A percentile compares a stretch with the other conserved stretches of the same genome.
These are phyloP conservation scores for Penicillium paneum DNA, from an alignment of 2,329 filamentous ascomycete genomes.

Conservation along the genomic window DNA sequence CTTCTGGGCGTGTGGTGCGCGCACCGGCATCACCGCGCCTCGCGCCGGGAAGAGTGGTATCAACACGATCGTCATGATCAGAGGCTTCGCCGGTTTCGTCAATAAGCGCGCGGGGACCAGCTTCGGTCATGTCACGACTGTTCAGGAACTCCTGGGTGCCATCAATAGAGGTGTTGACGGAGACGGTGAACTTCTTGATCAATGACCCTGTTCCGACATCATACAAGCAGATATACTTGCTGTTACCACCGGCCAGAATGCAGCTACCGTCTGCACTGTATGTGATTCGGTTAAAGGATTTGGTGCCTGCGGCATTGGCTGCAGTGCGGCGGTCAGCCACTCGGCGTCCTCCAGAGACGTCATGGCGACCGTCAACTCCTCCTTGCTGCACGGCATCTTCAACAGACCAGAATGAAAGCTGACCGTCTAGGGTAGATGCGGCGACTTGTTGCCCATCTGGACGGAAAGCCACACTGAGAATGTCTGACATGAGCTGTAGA, in stretches of 20 bases:
- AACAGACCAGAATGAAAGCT: slow-evolving; percentile 92
- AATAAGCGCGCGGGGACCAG: slow-evolving; percentile 76
- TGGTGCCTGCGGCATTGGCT: slow-evolving; percentile 84
- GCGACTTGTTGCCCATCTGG: slow-evolving; percentile 90
- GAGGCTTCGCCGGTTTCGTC: slow-evolving; percentile 86
- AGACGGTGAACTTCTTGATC: slow-evolving; percentile 93
- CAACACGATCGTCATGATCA: slow-evolving; percentile 79
- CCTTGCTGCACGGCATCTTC: slow-evolving; percentile 81
- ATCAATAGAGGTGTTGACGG: slow-evolving; percentile 89
- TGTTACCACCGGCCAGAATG: slow-evolving; percentile 86
- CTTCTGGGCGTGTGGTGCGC: slow-evolving; percentile 72
- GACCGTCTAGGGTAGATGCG: slow-evolving; percentile 87
- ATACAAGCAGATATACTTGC: slow-evolving; percentile 98
- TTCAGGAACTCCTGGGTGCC: slow-evolving; percentile 97
- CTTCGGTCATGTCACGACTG: slow-evolving; percentile 86
- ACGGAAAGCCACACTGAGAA: slow-evolving; percentile 79
- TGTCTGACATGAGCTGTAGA: slow-evolving; percentile 84
- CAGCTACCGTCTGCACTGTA: slow-evolving; percentile 94
- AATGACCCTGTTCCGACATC: slow-evolving; percentile 89
- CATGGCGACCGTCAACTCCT: slow-evolving; percentile 82
- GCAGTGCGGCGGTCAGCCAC: slow-evolving; percentile 84
- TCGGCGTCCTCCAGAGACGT: slow-evolving; percentile 89
- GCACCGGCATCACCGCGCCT: slow-evolving; percentile 82
- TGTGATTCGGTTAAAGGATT: slow-evolving; percentile 80
- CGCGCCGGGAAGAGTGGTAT: slow-evolving; percentile 76